Conservation (phyloP, 164 flowering plant species). For the Cinnamomum chago region DNA sequence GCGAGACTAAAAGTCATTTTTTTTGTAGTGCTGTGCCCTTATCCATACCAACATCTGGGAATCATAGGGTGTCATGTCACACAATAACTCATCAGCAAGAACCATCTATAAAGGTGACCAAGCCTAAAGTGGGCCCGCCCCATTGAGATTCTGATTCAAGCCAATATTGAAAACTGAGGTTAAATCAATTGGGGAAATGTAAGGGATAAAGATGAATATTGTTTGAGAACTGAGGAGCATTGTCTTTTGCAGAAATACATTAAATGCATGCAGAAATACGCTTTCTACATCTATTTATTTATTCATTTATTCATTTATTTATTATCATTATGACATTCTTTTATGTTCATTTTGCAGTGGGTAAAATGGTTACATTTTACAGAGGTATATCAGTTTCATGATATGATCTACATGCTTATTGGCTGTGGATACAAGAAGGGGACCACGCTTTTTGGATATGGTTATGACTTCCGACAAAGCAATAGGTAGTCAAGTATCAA, state of each 20-base stretch:
- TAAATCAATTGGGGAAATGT: too few relatives aligned
- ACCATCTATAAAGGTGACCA: too few relatives aligned
- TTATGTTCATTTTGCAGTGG: conserved; percentile 37
- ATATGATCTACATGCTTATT: conserved; percentile 84
- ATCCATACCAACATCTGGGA: too few relatives aligned
- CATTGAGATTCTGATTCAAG: too few relatives aligned
- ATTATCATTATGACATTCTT: not conserved
- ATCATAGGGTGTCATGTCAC: too few relatives aligned
- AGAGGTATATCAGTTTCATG: conserved; percentile 81
- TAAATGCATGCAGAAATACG: not conserved
- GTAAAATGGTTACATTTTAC: conserved; percentile 46
- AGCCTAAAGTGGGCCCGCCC: too few relatives aligned
- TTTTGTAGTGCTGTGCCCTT: too few relatives aligned
- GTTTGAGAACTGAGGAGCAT: not conserved
- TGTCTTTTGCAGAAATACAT: not conserved
- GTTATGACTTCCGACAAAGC: conserved; percentile 95
- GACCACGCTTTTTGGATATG: conserved; percentile 83
- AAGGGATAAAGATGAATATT: too few relatives aligned
- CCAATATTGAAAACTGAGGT: too few relatives aligned
- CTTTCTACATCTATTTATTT: too few relatives aligned
- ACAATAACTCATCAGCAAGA: too few relatives aligned
- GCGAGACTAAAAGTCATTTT: too few relatives aligned
- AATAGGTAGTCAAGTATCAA: conserved; percentile 50
- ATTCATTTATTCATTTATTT: not conserved
- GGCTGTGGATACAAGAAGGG: conserved; percentile 83